Percentiles rank a stretch among this genome's conserved stretches.
phyloP scores from a whole-genome alignment of 768 basidiomycete species.

The Trametes maxima region DNA sequence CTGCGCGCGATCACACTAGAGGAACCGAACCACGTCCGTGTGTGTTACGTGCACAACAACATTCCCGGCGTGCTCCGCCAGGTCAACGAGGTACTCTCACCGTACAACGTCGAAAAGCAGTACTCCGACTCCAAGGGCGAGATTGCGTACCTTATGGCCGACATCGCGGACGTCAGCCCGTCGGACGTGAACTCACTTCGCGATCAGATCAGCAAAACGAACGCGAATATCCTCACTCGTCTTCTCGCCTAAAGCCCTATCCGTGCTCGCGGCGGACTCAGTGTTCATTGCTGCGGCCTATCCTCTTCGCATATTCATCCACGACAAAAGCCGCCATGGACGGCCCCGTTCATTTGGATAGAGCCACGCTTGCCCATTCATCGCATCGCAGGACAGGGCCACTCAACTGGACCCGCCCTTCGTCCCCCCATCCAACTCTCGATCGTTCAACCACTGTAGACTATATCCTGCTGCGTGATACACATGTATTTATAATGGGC shows the following conservation, averaged over 20 bases:
- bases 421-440: conserved; percentile 27
- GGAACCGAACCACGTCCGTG: conserved; percentile 77
- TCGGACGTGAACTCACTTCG: conserved; percentile 77
- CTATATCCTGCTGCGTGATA: conserved; percentile 13
- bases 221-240: conserved; percentile 88
- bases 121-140: conserved; percentile 97
- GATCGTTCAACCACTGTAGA: conserved; percentile 23
- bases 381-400: conserved; percentile 34
- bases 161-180: conserved; percentile 89
- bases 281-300: neutral
- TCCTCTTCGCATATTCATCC: neutral
- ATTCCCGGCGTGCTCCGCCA: conserved; percentile 91
- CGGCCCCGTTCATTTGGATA: conserved; percentile 32
- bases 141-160: conserved; percentile 94
- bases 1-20: conserved; percentile 88
- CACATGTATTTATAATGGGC: conserved; percentile 11
- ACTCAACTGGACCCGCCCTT: conserved; percentile 52
- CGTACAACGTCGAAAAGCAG: conserved; percentile 99
- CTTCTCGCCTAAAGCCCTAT: conserved; percentile 55
- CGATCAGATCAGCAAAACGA: conserved; percentile 75
- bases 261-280: too few relatives aligned
- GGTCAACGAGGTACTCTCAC: conserved; percentile 92
- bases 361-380: conserved; percentile 22
- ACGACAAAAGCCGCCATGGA: conserved; percentile 37
- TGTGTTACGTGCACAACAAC: conserved; percentile 96